phyloP scores from a whole-genome alignment of 768 basidiomycete genomes.

The Leucogyrophana mollusca region DNA sequence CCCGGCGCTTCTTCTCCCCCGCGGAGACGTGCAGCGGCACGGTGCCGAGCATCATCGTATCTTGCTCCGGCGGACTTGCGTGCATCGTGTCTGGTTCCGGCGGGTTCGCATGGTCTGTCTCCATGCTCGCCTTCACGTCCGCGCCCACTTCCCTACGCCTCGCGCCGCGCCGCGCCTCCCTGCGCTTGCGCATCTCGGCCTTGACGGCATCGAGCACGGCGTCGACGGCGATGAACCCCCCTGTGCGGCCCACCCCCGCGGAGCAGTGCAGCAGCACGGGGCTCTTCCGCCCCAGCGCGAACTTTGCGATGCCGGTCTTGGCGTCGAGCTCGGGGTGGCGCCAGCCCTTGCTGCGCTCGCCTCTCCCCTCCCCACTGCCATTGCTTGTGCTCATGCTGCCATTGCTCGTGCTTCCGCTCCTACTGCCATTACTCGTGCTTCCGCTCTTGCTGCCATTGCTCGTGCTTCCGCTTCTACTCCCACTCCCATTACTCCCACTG shows the following conservation, averaged over 20 bases:
- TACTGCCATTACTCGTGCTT: conserved; percentile 17
- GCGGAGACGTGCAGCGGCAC: conserved; percentile 26
- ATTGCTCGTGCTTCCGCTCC: conserved; percentile 19
- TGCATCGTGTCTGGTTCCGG: no score
- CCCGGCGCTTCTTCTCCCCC: conserved; percentile 23
- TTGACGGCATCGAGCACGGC: conserved; percentile 77
- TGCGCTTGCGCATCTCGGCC: conserved; percentile 48
- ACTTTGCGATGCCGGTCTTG: conserved; percentile 53
- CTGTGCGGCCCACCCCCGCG: conserved; percentile 93
- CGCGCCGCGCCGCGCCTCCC: conserved; percentile 18
- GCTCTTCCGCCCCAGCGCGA: conserved; percentile 42
- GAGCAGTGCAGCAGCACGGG: conserved; percentile 87
- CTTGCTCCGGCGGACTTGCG: neutral
- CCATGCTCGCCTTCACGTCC: no score
- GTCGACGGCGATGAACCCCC: conserved; percentile 89
- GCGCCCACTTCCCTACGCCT: conserved; percentile 5
- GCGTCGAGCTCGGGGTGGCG: conserved; percentile 46
- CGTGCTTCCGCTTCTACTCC: conserved; percentile 15
- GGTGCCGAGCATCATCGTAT: conserved; percentile 15
- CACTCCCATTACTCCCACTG: neutral
- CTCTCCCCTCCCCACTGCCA: conserved; percentile 6
- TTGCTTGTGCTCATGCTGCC: neutral
- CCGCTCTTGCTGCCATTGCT: conserved; percentile 13
- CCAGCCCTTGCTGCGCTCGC: conserved; percentile 21
- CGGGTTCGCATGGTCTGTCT: no score